Evolutionary conservation across 192 early-diverging fungal genomes (phyloP).

Genomic region (Coemansia aciculifera): DNA sequence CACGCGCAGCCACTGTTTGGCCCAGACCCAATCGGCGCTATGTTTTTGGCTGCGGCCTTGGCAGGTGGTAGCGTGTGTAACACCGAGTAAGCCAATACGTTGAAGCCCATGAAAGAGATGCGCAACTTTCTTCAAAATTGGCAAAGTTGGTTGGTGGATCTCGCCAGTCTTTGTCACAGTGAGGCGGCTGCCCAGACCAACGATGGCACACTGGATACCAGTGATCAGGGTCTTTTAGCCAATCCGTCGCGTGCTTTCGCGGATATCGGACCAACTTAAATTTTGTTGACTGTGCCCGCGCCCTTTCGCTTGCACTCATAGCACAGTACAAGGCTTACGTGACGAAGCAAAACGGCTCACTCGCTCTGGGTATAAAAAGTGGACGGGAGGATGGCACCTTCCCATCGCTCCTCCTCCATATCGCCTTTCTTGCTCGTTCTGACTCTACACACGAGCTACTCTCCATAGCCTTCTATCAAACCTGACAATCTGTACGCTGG

Average conservation of each 20-base stretch:
- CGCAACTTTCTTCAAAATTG: background rate
- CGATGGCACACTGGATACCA: background rate
- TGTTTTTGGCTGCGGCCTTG: conserved; percentile 1
- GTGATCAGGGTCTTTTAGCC: conserved; percentile 3
- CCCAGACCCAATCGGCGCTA: background rate
- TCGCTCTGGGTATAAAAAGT: background rate
- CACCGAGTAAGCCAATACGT: background rate
- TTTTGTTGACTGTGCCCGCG: background rate
- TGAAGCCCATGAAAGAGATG: background rate
- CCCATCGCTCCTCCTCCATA: background rate
- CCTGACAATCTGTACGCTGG: conserved; percentile 12
- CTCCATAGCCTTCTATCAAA: background rate
- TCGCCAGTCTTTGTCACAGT: conserved; percentile 1
- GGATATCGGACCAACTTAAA: conserved; percentile 6
- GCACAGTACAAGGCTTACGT: background rate
- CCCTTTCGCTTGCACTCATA: background rate
- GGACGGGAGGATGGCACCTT: background rate
- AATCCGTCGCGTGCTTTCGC: background rate
- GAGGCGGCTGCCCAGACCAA: background rate
- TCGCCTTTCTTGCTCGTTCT: background rate
- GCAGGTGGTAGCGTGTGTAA: background rate
- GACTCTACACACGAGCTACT: background rate
- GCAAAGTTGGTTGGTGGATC: background rate
- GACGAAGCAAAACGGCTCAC: background rate
- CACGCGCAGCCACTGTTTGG: background rate